These are phyloP conservation scores for Cyclocybe cylindracea DNA, from an alignment of 768 basidiomycete genomes.

Conservation along the genomic window DNA sequence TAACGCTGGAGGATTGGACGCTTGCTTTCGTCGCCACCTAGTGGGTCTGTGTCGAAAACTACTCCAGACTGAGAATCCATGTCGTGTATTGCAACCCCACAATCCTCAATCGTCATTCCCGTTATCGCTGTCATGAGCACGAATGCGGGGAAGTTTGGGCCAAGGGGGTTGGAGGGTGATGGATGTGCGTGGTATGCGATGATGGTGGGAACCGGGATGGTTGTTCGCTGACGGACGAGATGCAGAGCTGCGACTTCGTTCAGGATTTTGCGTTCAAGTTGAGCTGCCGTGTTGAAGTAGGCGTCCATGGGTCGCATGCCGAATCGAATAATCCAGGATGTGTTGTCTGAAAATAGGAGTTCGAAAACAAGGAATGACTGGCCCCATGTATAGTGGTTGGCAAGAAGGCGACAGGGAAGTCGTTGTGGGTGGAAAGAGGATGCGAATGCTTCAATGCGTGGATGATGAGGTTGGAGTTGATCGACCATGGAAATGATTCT, in stretches of 20 bases:
- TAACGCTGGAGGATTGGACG: conserved; percentile 37
- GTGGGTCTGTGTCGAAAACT: conserved; percentile 20
- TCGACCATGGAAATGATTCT: conserved; percentile 38
- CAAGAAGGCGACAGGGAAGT: conserved; percentile 29
- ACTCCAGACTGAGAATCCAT: conserved; percentile 21
- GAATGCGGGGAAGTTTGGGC: conserved; percentile 38
- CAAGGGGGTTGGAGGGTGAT: conserved; percentile 36
- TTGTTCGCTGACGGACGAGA: conserved; percentile 39
- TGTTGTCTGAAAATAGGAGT: conserved; percentile 30
- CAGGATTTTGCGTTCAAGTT: conserved; percentile 43
- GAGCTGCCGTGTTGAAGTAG: conserved; percentile 42
- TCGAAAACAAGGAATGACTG: conserved; percentile 43
- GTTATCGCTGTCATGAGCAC: conserved; percentile 42
- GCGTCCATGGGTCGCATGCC: conserved; percentile 41
- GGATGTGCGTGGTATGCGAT: conserved; percentile 36
- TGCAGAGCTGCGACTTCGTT: conserved; percentile 45
- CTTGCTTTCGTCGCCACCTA: conserved; percentile 34
- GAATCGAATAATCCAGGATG: conserved; percentile 43
- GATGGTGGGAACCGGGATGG: conserved; percentile 40
- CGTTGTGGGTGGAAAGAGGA: conserved; percentile 33
- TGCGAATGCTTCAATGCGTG: conserved; percentile 31
- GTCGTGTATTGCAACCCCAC: conserved; percentile 38
- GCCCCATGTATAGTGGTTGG: conserved; percentile 40
- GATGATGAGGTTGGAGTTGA: conserved; percentile 31
- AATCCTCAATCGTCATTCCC: conserved; percentile 42